Evolutionary conservation across 495 filamentous ascomycete species (phyloP), one percentile per base, ranked within the genome.

Genomic region (Aspergillus sclerotioniger): DNA sequence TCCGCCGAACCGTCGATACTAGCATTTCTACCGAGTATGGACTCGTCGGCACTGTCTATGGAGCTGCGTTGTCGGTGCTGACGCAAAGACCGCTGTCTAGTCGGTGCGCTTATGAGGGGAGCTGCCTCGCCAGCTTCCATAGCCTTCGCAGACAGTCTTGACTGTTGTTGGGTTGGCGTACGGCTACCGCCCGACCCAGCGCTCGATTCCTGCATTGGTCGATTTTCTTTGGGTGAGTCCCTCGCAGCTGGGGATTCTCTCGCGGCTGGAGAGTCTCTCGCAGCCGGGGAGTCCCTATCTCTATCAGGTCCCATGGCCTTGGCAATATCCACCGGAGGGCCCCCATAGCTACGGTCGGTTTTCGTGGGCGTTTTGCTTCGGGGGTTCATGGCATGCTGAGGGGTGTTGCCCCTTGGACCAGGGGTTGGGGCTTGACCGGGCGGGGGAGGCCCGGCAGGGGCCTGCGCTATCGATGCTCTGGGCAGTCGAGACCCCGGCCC

Each of bases 381-480:
- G 19, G 80, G 71, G 17, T 77, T 78, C 57, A 63, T 55, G 45
- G 46, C 58, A 33, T 66, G 57, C 21, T 70, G 73, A 10, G 80
- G 69, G 7, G 68, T 65, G 19, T 71, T 73, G 21, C 76, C 62
- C 50, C 87, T 78, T 28, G 90, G 90, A 25, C 86, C 84, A 16
- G 92, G 91, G 25, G 87, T 86, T 0, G 92, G 92, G 16, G 92
- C 85, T 72, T 95, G 91, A 35, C 91, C 90, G 37, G 87, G 87
- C 19, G 92, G 93, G 39, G 92, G 90, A 45, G 93, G 92, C 13
- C 92, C 92, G 39, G 88, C 79, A 3, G 91, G 87, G 8, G 84
- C 85, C 60, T 87, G 85, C 19, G 85, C 84, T 56, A 86, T 80
- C 21, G 88, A 87, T 8, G 87, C 84, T 58, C 90, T 81, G 21